Evolutionary conservation across 495 filamentous ascomycete species (phyloP).

Genomic region (Tuber umbilicatum): DNA sequence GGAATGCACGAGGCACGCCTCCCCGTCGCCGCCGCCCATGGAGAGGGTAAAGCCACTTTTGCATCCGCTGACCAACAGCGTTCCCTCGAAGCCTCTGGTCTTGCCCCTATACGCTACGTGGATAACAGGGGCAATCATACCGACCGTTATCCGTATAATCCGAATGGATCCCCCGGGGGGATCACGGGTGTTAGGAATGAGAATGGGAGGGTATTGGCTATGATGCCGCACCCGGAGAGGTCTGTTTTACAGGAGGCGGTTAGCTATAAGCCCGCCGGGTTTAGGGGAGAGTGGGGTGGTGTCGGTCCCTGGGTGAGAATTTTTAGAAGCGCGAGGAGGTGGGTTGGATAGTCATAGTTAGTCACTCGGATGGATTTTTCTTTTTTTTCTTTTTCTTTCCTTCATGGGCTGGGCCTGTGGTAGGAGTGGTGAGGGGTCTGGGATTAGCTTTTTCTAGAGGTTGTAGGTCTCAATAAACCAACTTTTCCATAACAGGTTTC

Average conservation of each 20-base stretch:
- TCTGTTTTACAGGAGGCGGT: slow-evolving; percentile 78
- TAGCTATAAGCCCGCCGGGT: slow-evolving; percentile 62
- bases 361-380: neutral
- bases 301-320: slow-evolving; percentile 78
- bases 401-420: neutral
- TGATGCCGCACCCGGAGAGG: slow-evolving; percentile 96
- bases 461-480: neutral
- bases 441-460: neutral
- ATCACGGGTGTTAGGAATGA: slow-evolving; percentile 73
- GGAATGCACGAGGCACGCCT: slow-evolving; percentile 80
- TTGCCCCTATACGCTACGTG: slow-evolving; percentile 68
- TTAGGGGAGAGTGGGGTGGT: slow-evolving; percentile 68
- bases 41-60: slow-evolving; percentile 83
- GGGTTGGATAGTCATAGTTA: slow-evolving; percentile 59
- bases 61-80: slow-evolving; percentile 53
- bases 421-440: neutral
- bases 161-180: slow-evolving; percentile 82
- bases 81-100: slow-evolving; percentile 44
- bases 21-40: slow-evolving; percentile 85
- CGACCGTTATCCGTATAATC: slow-evolving; percentile 82
- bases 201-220: slow-evolving; percentile 79
- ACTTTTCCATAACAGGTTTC: neutral
- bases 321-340: slow-evolving; percentile 73
- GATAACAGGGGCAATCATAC: slow-evolving; percentile 71
- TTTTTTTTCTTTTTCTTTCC: neutral